Evolutionary conservation across 495 filamentous ascomycete species (phyloP), one percentile per base, ranked within the genome.

Genomic region (Penicillium robsamsonii): DNA sequence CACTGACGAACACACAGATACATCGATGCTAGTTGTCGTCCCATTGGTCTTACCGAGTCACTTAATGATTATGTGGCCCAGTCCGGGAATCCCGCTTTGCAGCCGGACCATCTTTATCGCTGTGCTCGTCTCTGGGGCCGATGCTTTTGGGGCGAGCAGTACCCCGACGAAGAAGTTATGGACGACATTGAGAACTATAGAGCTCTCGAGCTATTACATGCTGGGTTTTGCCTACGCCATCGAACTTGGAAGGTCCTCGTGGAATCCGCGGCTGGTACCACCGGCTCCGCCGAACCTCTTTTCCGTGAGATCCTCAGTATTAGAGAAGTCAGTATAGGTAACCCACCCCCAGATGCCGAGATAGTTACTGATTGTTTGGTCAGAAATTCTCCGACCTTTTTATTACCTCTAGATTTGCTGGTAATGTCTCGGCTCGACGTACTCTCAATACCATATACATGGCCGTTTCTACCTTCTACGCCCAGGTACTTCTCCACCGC

Each of bases 161-260:
- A 82, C 58, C 79, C 78, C 0, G 71, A 76, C 24, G 65, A 73
- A 15, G 70, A 82, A 58, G 65, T 73, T 15, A 58, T 72, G 10
- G 79, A 82, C 55, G 79, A 82, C 55, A 73, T 78, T 31, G 70
- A 79, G 50, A 81, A 82, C 53, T 73, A 75, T 46, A 65, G 72
- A 27, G 74, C 62, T 1, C 52, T 77, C 12, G 74, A 77, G 44
- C 56, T 77, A 11, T 50, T 77, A 10, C 74, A 77, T 44, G 53
- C 57, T 3, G 71, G 62, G 1, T 65, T 72, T 40, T 60, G 61
- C 25, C 57, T 79, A 30, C 68, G 75, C 27, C 67, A 78, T 51
- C 67, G 68, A 17, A 76, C 67, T 5, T 78, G 73, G 76, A 63
- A 67, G 17, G 53, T 72, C 3, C 60, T 75, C 5, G 61, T 74